Conservation (phyloP, 768 basidiomycete genomes). For the Mycena maculata region DNA sequence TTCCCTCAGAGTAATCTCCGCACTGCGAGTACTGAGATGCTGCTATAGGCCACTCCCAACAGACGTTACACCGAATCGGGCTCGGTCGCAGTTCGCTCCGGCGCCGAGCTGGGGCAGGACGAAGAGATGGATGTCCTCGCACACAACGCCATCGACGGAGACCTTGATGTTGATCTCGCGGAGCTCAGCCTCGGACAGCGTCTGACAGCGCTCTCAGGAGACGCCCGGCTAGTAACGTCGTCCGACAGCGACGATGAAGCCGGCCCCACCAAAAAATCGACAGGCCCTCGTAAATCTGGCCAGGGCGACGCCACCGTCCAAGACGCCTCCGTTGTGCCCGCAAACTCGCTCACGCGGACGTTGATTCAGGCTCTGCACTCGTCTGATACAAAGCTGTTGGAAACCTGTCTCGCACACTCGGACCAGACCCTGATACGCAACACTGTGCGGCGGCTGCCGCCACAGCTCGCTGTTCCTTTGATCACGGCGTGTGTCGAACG, state of each 20-base stretch:
- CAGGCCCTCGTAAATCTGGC: slow-evolving; percentile 45
- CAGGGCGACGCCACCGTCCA: slow-evolving; percentile 44
- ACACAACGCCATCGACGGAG: slow-evolving; percentile 67
- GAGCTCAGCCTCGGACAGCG: slow-evolving; percentile 94
- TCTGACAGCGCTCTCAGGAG: slow-evolving; percentile 77
- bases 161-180: slow-evolving; percentile 85
- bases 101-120: slow-evolving; percentile 72
- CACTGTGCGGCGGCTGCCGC: slow-evolving; percentile 87
- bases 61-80: slow-evolving; percentile 78
- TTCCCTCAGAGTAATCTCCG: background rate
- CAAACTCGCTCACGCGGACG: slow-evolving; percentile 91
- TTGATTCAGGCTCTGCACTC: slow-evolving; percentile 97
- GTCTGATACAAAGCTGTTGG: slow-evolving; percentile 86
- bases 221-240: slow-evolving; percentile 49
- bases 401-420: slow-evolving; percentile 88
- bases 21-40: background rate
- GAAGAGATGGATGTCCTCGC: slow-evolving; percentile 63
- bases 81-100: slow-evolving; percentile 72
- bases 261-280: slow-evolving; percentile 33
- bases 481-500: slow-evolving; percentile 91
- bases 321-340: slow-evolving; percentile 66
- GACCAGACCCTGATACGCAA: slow-evolving; percentile 85
- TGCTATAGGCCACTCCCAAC: slow-evolving; percentile 57
- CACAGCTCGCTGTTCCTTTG: slow-evolving; percentile 87
- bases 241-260: slow-evolving; percentile 63